phyloP scores from a whole-genome alignment of 768 basidiomycete species.

The Podaxis rugospora region DNA sequence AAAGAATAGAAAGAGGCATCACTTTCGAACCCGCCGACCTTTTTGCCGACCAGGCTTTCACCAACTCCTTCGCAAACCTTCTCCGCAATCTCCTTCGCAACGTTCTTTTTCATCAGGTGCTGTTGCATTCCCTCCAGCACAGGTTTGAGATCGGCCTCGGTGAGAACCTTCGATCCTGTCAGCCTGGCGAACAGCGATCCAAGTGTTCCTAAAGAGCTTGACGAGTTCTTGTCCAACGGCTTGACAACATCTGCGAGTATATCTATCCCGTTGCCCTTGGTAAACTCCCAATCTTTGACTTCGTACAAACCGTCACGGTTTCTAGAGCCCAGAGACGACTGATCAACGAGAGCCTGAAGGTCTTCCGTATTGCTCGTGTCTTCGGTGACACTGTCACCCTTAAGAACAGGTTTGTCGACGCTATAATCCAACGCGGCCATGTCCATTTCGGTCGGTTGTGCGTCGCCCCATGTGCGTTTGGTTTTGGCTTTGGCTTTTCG shows the following conservation, averaged over 20 bases:
- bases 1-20: conserved; percentile 11
- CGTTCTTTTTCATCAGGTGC: conserved; percentile 98
- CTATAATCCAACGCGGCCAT: conserved; percentile 95
- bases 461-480: conserved; percentile 92
- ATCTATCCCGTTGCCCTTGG: conserved; percentile 36
- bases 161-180: conserved; percentile 81
- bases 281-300: conserved; percentile 80
- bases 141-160: conserved; percentile 79
- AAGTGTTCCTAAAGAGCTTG: conserved; percentile 57
- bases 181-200: conserved; percentile 79
- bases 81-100: conserved; percentile 92
- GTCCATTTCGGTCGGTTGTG: conserved; percentile 74
- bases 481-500: conserved; percentile 62
- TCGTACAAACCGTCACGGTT: conserved; percentile 65
- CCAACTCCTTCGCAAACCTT: conserved; percentile 96
- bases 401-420: conserved; percentile 37
- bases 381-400: conserved; percentile 24
- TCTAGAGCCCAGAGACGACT: conserved; percentile 71
- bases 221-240: conserved; percentile 30
- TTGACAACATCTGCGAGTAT: conserved; percentile 59
- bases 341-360: conserved; percentile 60
- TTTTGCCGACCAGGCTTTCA: conserved; percentile 83
- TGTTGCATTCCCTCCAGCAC: conserved; percentile 94
- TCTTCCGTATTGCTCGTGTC: conserved; percentile 36
- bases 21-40: conserved; percentile 89